Percentiles rank a stretch among this genome's conserved stretches.
These are phyloP conservation scores for Senna tora DNA, from an alignment of 306 rosid species.

Conservation along the genomic window DNA sequence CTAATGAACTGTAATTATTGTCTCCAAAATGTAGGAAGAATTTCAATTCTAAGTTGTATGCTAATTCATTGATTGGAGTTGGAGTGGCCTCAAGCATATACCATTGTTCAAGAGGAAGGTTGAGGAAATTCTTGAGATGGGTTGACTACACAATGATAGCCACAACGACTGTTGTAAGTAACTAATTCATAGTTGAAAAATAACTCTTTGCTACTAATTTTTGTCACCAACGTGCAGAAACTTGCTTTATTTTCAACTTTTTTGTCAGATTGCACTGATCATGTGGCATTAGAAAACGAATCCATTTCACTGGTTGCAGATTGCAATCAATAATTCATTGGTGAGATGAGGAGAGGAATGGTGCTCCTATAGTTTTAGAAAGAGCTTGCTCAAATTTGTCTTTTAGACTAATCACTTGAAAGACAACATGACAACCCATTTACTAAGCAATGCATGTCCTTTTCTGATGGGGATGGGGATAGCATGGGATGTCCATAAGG, in stretches of 20 bases:
- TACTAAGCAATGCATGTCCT: not conserved
- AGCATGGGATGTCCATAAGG: too few relatives aligned
- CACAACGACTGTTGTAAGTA: slow-evolving; percentile 84
- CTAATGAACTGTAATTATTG: slow-evolving; percentile 26
- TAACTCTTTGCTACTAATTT: slow-evolving; percentile 11
- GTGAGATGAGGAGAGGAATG: not conserved
- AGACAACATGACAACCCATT: not conserved
- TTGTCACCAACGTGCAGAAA: slow-evolving; percentile 15
- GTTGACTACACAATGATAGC: slow-evolving; percentile 96
- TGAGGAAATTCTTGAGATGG: slow-evolving; percentile 86
- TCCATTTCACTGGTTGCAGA: not conserved
- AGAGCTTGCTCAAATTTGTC: not conserved
- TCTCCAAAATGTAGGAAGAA: slow-evolving; percentile 65
- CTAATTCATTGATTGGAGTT: slow-evolving; percentile 96
- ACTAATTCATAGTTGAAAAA: slow-evolving; percentile 14
- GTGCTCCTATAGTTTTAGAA: not conserved
- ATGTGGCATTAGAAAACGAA: not conserved
- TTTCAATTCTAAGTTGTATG: slow-evolving; percentile 74
- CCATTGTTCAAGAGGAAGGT: slow-evolving; percentile 79
- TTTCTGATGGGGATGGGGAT: too few relatives aligned
- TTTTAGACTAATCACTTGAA: not conserved
- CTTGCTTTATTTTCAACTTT: slow-evolving; percentile 1
- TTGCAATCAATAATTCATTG: not conserved
- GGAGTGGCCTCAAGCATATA: slow-evolving; percentile 95
- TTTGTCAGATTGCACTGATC: not conserved